phyloP scores from a whole-genome alignment of 2,329 filamentous ascomycete genomes.

The Fusarium nelsonii region DNA sequence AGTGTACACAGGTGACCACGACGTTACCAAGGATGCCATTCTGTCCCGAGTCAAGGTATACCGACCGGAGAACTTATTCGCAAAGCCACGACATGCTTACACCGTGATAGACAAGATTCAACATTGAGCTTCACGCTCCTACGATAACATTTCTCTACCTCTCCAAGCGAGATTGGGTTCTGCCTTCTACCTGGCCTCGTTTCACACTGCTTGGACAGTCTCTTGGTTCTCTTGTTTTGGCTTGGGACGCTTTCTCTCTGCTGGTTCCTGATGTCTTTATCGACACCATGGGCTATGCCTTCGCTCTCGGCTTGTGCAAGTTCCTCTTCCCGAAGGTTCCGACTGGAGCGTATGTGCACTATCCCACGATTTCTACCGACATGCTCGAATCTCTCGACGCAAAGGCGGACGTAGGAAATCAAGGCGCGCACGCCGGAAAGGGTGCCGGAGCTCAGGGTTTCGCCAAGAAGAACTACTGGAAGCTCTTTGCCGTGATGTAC shows the following conservation, averaged over 20 bases:
- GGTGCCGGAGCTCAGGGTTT: slow-evolving; percentile 78
- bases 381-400: slow-evolving; percentile 90
- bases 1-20: slow-evolving; percentile 96
- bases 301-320: slow-evolving; percentile 84
- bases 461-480: slow-evolving; percentile 87
- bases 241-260: slow-evolving; percentile 92
- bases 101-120: slow-evolving; percentile 78
- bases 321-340: slow-evolving; percentile 83
- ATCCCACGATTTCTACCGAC: slow-evolving; percentile 97
- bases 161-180: slow-evolving; percentile 85
- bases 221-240: slow-evolving; percentile 85
- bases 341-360: slow-evolving; percentile 95
- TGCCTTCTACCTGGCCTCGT: slow-evolving; percentile 87
- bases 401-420: slow-evolving; percentile 65
- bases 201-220: slow-evolving; percentile 97
- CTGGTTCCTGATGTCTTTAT: slow-evolving; percentile 94
- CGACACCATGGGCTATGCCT: slow-evolving; percentile 98
- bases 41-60: slow-evolving; percentile 79
- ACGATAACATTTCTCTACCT: slow-evolving; percentile 92
- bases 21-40: slow-evolving; percentile 83
- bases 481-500: slow-evolving; percentile 84
- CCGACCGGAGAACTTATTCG: slow-evolving; percentile 13
- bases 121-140: slow-evolving; percentile 87
- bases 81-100: slow-evolving; percentile 20
- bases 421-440: slow-evolving; percentile 85